phyloP scores from a whole-genome alignment of 2,329 filamentous ascomycete species.

The Colletotrichum lini region DNA sequence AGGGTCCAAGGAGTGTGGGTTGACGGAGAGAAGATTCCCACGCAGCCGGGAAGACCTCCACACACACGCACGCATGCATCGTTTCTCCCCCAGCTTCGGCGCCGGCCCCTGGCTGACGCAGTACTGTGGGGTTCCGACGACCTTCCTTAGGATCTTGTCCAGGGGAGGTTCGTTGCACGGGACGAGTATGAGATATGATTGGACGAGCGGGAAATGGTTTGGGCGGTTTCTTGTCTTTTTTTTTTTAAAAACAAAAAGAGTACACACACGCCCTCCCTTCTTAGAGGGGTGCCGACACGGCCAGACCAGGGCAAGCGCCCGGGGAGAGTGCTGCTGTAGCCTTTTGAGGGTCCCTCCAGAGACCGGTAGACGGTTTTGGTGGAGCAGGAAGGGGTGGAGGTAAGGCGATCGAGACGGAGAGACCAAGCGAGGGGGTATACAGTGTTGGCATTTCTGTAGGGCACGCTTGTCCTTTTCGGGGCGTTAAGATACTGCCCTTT shows the following conservation, averaged over 20 bases:
- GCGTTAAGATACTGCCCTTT: slow-evolving; percentile 50
- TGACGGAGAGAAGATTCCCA: slow-evolving; percentile 17
- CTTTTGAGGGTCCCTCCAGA: neutral
- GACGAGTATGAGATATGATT: slow-evolving; percentile 68
- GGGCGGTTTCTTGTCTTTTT: slow-evolving; percentile 48
- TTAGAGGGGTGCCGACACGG: slow-evolving; percentile 42
- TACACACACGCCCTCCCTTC: slow-evolving; percentile 57
- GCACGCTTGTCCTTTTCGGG: slow-evolving; percentile 53
- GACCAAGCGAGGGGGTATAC: slow-evolving; percentile 9
- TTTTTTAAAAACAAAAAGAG: slow-evolving; percentile 59
- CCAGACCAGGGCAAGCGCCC: slow-evolving; percentile 47
- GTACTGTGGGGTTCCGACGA: slow-evolving; percentile 21
- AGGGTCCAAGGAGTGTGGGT: slow-evolving; percentile 29
- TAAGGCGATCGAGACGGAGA: neutral
- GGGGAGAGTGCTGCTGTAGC: slow-evolving; percentile 47
- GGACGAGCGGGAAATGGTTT: slow-evolving; percentile 56
- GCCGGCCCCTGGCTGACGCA: slow-evolving; percentile 18
- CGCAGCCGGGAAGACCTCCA: slow-evolving; percentile 22
- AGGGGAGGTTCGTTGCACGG: slow-evolving; percentile 59
- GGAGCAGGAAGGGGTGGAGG: slow-evolving; percentile 8
- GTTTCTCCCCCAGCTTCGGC: slow-evolving; percentile 18
- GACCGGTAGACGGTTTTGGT: slow-evolving; percentile 17
- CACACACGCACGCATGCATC: slow-evolving; percentile 6
- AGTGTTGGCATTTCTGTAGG: slow-evolving; percentile 24
- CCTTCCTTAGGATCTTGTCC: slow-evolving; percentile 1